Percentiles rank a stretch among this genome's conserved stretches.
Conservation (phyloP, 352 stramenopile genomes). For the Pythium scleroteichum region DNA sequence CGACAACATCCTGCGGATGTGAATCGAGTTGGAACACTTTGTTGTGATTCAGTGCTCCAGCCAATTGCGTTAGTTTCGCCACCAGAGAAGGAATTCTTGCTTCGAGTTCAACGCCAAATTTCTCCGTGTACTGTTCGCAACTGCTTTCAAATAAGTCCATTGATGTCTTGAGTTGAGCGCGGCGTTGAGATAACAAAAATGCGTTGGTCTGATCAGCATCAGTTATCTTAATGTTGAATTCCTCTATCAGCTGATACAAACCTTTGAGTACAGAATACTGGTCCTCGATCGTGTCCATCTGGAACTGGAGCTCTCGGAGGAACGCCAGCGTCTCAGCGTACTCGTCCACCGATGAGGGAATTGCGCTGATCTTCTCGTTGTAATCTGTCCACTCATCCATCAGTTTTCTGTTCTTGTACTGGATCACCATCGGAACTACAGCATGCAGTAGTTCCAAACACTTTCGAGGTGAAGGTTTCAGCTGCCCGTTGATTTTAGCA, state of each 20-base stretch:
- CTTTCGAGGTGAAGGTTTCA: slow-evolving; percentile 68
- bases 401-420: slow-evolving; percentile 56
- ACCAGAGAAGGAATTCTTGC: slow-evolving; percentile 47
- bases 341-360: slow-evolving; percentile 69
- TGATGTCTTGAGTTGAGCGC: slow-evolving; percentile 68
- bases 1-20: slow-evolving; percentile 45
- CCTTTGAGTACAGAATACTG: slow-evolving; percentile 54
- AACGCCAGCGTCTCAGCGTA: slow-evolving; percentile 64
- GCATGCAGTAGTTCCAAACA: slow-evolving; percentile 61
- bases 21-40: slow-evolving; percentile 56
- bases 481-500: slow-evolving; percentile 44
- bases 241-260: slow-evolving; percentile 67
- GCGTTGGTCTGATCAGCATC: slow-evolving; percentile 75
- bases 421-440: slow-evolving; percentile 60
- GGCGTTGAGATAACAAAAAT: slow-evolving; percentile 74
- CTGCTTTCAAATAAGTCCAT: slow-evolving; percentile 77
- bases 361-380: slow-evolving; percentile 73
- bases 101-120: slow-evolving; percentile 76
- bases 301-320: slow-evolving; percentile 50
- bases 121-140: slow-evolving; percentile 71
- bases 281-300: slow-evolving; percentile 52
- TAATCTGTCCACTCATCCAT: slow-evolving; percentile 52
- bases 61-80: slow-evolving; percentile 33
- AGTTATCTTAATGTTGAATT: slow-evolving; percentile 64
- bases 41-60: slow-evolving; percentile 34